A percentile compares a stretch with the other conserved stretches of the same genome.
These are phyloP conservation scores for Trypanosoma cruzi DNA, from an alignment of 208 protist genomes.

Conservation along the genomic window DNA sequence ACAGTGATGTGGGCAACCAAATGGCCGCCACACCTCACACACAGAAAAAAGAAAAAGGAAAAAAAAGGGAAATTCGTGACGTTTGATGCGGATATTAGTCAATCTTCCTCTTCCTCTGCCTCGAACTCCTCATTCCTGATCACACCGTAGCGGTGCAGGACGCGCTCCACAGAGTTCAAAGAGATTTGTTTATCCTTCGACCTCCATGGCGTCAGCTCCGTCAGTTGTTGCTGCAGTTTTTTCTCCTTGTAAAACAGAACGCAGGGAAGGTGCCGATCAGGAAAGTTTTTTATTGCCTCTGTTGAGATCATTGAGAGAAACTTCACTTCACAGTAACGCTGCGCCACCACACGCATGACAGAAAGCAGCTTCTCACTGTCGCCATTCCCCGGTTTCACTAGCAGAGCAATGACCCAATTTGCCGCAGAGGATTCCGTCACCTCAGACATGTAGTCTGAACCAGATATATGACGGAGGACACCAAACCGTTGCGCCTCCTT, in stretches of 20 bases:
- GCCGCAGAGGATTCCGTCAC: conserved; percentile 76
- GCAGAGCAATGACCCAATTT: conserved; percentile 69
- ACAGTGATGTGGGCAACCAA: neutral
- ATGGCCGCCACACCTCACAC: neutral
- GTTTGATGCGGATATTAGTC: neutral
- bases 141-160: conserved; percentile 50
- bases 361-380: conserved; percentile 81
- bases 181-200: conserved; percentile 35
- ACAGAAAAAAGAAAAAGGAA: neutral
- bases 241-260: conserved; percentile 81
- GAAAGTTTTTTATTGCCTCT: conserved; percentile 83
- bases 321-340: conserved; percentile 71
- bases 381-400: conserved; percentile 69
- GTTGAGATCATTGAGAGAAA: conserved; percentile 85
- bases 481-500: conserved; percentile 66
- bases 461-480: conserved; percentile 63
- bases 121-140: conserved; percentile 39
- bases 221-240: conserved; percentile 69
- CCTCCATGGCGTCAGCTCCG: conserved; percentile 65
- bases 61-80: neutral
- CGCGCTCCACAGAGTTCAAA: conserved; percentile 48
- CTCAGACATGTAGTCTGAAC: conserved; percentile 75
- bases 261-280: conserved; percentile 75
- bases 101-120: conserved; percentile 31
- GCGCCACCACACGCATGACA: conserved; percentile 68